These are phyloP conservation scores for Neonectria coccinea DNA, from an alignment of 2,329 filamentous ascomycete genomes.

Conservation along the genomic window DNA sequence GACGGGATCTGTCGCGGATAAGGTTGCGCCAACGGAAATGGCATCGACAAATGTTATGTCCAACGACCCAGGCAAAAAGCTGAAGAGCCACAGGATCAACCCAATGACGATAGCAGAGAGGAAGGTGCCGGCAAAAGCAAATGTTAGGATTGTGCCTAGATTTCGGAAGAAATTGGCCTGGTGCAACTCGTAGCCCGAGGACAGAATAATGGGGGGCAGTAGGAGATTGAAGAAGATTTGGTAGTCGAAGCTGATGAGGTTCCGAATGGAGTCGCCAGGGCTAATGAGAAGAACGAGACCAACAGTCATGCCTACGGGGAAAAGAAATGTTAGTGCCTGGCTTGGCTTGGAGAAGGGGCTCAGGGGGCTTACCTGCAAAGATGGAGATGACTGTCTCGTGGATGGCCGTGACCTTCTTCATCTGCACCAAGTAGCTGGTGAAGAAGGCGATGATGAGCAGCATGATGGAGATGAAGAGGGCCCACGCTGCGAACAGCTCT, in stretches of 20 bases:
- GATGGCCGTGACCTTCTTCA: slow-evolving; percentile 95
- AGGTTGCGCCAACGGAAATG: slow-evolving; percentile 93
- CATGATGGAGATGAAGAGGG: slow-evolving; percentile 95
- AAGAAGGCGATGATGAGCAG: slow-evolving; percentile 95
- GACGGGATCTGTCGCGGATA: slow-evolving; percentile 96
- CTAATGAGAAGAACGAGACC: slow-evolving; percentile 88
- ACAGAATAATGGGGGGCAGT: slow-evolving; percentile 97
- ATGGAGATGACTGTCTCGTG: slow-evolving; percentile 99
- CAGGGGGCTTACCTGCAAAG: slow-evolving; percentile 77
- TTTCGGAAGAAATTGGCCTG: slow-evolving; percentile 99
- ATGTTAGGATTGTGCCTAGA: slow-evolving; percentile 96
- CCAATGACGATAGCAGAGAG: slow-evolving; percentile 96
- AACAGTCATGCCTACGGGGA: slow-evolving; percentile 84
- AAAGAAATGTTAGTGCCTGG: slow-evolving; percentile 11
- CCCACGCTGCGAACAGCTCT: slow-evolving; percentile 96
- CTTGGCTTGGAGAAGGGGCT: slow-evolving; percentile 39
- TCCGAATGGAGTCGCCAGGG: slow-evolving; percentile 84
- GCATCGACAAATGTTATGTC: slow-evolving; percentile 94
- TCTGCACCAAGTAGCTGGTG: slow-evolving; percentile 95
- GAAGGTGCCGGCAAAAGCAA: slow-evolving; percentile 97
- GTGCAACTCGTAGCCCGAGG: slow-evolving; percentile 96
- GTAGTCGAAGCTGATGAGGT: slow-evolving; percentile 95
- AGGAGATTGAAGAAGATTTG: slow-evolving; percentile 99
- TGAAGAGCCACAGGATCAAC: slow-evolving; percentile 88
- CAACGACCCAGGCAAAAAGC: slow-evolving; percentile 84